Base-by-base conservation (phyloP, 2,329 filamentous ascomycete species). In the Exophiala calicioides region DNA sequence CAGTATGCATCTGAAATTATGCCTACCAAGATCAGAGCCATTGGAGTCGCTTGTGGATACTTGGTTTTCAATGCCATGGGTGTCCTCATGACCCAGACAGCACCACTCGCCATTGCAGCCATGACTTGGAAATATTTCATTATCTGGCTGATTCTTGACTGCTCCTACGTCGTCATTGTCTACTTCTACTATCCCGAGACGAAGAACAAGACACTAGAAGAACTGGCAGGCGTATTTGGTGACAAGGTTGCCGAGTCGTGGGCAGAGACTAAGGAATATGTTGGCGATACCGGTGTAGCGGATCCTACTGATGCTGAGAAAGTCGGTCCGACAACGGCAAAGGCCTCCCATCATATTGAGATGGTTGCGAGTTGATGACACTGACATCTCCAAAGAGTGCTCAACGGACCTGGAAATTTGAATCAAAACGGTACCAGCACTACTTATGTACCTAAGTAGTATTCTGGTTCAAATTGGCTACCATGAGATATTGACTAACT, bases 121-220 rank as follows among this genome's bases (percentile, higher is more conserved):
- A 50, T 50, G 7, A 30, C 35, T 7, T 50, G 47, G 47, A 33
- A 35, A 23, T 50, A 40, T 15, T 50, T 45, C 23, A 35, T 50
- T 16, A 41, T 50, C 12, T 50, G 18, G 19, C 15, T 50, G n/a
- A 30, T 50, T 35, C 23, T 27, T 18, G 47, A 45, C 42, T 40
- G 18, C 15, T 4, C 42, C 21, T 45, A 36, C 24, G 38, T 44
- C 2, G 30, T 43, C 21, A 37, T 48, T 7, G 58, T 68, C 9
- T 68, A 58, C 35, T 62, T 66, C 35, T 50, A 62, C 23, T 68
- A 62, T 38, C 65, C 63, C 0, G 66, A 68, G 40, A 68, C 65
- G 0, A 66, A 65, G 51, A 58, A 62, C 9, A 54, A 58, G 13
- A 61, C 58, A 5, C 47, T 68, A 35, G 65, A 68, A 40, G 65